Evolutionary conservation across 805 yeast species (phyloP).

Genomic region (Yarrowia hollandica): DNA sequence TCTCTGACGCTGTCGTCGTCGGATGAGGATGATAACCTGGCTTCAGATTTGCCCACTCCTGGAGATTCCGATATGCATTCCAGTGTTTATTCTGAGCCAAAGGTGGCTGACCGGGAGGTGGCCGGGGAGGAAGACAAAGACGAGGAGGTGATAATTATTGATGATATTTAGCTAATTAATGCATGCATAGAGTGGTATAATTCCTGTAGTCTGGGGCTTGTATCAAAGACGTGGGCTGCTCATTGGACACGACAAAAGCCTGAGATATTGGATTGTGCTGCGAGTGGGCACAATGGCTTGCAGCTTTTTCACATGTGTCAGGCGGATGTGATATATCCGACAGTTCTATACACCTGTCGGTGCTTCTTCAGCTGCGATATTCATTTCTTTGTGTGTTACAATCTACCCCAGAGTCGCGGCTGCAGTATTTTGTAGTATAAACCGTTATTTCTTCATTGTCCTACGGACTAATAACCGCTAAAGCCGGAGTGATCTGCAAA

Average conservation of each 20-base stretch:
- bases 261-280: too few species aligned
- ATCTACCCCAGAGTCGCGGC: too few species aligned
- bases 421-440: too few species aligned
- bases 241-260: too few species aligned
- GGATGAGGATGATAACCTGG: conserved; percentile 18
- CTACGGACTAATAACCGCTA: neutral
- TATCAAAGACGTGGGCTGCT: too few species aligned
- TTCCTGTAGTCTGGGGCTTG: too few species aligned
- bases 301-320: conserved; percentile 19
- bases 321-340: too few species aligned
- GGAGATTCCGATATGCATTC: conserved; percentile 26
- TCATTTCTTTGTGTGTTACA: too few species aligned
- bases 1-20: conserved; percentile 21
- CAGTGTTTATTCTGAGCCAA: conserved; percentile 17
- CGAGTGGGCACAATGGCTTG: neutral
- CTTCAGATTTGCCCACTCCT: conserved; percentile 11
- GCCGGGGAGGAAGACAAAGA: neutral
- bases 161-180: conserved; percentile 20
- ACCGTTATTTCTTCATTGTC: neutral
- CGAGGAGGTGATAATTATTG: conserved; percentile 13
- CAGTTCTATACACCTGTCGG: too few species aligned
- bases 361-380: too few species aligned
- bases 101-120: neutral
- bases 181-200: conserved; percentile 21
- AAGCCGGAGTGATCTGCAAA: conserved; percentile 20